These are phyloP conservation scores for Pseudozyma tsukubaensis DNA, from an alignment of 1,284 basidiomycete genomes.

Conservation along the genomic window DNA sequence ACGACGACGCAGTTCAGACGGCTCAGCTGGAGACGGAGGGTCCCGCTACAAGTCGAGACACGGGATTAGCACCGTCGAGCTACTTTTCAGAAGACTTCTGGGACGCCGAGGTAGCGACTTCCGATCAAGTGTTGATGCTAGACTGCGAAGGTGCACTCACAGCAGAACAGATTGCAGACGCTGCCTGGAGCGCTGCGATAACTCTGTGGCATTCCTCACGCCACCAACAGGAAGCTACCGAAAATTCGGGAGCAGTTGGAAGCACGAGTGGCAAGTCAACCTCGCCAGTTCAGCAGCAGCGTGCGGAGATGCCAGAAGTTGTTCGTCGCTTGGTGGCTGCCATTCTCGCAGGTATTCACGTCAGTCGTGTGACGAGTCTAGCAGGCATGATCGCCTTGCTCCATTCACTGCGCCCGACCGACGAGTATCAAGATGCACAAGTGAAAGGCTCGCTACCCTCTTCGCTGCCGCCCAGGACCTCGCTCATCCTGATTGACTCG, in stretches of 20 bases:
- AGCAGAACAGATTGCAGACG: conserved; percentile 31
- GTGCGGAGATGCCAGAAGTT: conserved; percentile 31
- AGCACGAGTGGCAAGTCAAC: neutral
- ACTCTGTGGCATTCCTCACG: conserved; percentile 17
- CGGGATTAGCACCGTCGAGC: conserved; percentile 4
- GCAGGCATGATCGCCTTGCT: conserved; percentile 30
- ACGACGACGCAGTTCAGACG: neutral
- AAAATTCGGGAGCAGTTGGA: neutral
- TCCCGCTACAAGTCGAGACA: neutral
- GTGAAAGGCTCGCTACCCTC: conserved; percentile 4
- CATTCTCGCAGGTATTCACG: conserved; percentile 29
- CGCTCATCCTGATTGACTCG: conserved; percentile 43
- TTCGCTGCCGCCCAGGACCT: conserved; percentile 25
- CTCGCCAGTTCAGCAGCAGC: neutral
- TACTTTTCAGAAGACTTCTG: conserved; percentile 46
- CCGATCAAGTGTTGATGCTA: conserved; percentile 40
- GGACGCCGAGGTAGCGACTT: conserved; percentile 37
- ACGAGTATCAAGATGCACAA: conserved; percentile 14
- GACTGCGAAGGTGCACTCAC: conserved; percentile 49
- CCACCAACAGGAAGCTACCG: neutral
- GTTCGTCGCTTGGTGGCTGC: conserved; percentile 41
- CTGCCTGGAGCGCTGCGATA: conserved; percentile 24
- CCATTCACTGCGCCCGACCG: conserved; percentile 33
- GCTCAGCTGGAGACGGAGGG: neutral
- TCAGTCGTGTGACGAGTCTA: conserved; percentile 32